phyloP scores from a whole-genome alignment of 179 eudicot genomes.

The Silene coronaria region DNA sequence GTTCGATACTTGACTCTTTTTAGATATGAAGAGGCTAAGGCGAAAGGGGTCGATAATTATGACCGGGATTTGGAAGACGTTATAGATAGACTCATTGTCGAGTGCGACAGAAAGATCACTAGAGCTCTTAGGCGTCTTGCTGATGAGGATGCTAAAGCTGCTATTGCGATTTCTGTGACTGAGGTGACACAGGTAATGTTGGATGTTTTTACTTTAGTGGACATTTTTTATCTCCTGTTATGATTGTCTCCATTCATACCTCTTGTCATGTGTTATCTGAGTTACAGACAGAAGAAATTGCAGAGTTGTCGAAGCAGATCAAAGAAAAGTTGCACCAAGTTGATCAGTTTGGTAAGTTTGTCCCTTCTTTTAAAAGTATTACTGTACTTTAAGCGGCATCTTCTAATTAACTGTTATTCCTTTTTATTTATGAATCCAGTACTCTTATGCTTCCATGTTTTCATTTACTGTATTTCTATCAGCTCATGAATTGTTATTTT shows the following conservation, averaged over 20 bases:
- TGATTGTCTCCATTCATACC: neutral
- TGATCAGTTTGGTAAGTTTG: conserved; percentile 58
- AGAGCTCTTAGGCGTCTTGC: conserved; percentile 95
- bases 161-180: conserved; percentile 87
- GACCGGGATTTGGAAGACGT: conserved; percentile 93
- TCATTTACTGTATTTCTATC: neutral
- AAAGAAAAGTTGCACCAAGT: conserved; percentile 81
- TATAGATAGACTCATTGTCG: conserved; percentile 89
- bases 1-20: conserved; percentile 30
- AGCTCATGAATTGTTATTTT: neutral
- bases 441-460: neutral
- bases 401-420: neutral
- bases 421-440: neutral
- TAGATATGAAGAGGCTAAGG: conserved; percentile 87
- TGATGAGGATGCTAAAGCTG: conserved; percentile 98
- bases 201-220: neutral
- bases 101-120: conserved; percentile 83
- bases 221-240: neutral
- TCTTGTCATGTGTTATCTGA: conserved; percentile 15
- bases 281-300: conserved; percentile 60
- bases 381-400: neutral
- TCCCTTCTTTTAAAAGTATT: neutral
- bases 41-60: conserved; percentile 66
- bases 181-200: conserved; percentile 79
- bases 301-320: conserved; percentile 78